Percentiles rank a stretch among this genome's conserved stretches.
These are phyloP conservation scores for Candida montana DNA, from an alignment of 805 yeast genomes.

Conservation along the genomic window DNA sequence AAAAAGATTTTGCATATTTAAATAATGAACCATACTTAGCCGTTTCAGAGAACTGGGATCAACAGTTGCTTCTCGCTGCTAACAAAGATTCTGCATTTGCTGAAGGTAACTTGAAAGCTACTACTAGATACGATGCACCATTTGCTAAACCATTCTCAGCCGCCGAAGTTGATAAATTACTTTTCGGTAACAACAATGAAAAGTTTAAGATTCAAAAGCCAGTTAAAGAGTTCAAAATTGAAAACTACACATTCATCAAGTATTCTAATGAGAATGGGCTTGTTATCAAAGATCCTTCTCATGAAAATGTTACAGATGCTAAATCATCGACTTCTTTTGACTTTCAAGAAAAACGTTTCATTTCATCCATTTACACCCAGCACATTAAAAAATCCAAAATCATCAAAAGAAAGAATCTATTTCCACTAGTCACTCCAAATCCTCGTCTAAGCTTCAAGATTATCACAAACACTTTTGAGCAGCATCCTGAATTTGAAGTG, in stretches of 20 bases:
- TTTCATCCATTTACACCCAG: slow-evolving; percentile 18
- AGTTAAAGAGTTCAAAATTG: slow-evolving; percentile 25
- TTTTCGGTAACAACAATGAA: slow-evolving; percentile 43
- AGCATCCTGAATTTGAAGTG: slow-evolving; percentile 22
- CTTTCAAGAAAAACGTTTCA: slow-evolving; percentile 9
- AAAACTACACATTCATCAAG: slow-evolving; percentile 20
- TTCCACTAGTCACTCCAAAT: slow-evolving; percentile 34
- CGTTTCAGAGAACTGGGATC: slow-evolving; percentile 56
- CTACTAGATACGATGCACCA: slow-evolving; percentile 21
- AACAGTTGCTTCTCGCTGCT: slow-evolving; percentile 52
- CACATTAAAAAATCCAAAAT: slow-evolving; percentile 24
- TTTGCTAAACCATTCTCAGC: slow-evolving; percentile 21
- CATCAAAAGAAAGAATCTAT: slow-evolving; percentile 27
- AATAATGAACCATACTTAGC: slow-evolving; percentile 43
- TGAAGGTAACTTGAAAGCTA: slow-evolving; percentile 11
- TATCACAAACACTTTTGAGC: slow-evolving; percentile 18
- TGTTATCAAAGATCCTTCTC: slow-evolving; percentile 6
- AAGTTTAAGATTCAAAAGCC: slow-evolving; percentile 25
- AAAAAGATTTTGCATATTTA: slow-evolving; percentile 39
- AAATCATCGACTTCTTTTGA: slow-evolving; percentile 6
- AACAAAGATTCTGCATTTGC: slow-evolving; percentile 21
- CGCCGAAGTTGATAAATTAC: slow-evolving; percentile 39
- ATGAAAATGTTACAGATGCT: not conserved
- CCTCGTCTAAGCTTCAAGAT: slow-evolving; percentile 27
- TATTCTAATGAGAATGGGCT: slow-evolving; percentile 19